A percentile compares a stretch with the other conserved stretches of the same genome.
Conservation (phyloP, 1,284 basidiomycete species). For the Ustilago nuda region DNA sequence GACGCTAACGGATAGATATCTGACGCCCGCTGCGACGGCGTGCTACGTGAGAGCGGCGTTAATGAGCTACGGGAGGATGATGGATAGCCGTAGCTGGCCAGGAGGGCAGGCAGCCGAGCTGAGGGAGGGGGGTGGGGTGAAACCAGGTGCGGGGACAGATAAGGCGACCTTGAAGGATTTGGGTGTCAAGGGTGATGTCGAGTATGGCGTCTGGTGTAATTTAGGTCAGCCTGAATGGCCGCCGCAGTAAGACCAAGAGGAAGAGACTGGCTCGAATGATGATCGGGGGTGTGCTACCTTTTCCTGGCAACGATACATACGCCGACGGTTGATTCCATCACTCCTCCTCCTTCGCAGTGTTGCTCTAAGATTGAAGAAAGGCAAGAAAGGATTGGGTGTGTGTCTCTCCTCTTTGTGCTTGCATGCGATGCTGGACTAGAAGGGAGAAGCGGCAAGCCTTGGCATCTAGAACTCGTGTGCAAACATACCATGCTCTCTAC, state of each 20-base stretch:
- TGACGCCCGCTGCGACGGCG: conserved; percentile 46
- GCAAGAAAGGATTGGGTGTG: background rate
- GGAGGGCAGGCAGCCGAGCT: conserved; percentile 12
- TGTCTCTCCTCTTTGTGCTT: background rate
- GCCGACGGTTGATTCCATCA: background rate
- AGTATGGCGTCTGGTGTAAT: conserved; percentile 50
- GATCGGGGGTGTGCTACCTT: background rate
- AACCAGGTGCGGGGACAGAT: conserved; percentile 41
- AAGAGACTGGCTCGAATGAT: background rate
- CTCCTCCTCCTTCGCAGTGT: background rate
- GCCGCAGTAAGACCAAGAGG: conserved; percentile 13
- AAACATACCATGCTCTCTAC: conserved; percentile 28
- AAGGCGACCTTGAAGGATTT: conserved; percentile 44
- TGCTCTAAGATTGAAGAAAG: background rate
- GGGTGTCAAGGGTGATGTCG: conserved; percentile 50
- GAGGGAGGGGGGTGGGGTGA: conserved; percentile 31
- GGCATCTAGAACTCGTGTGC: conserved; percentile 29
- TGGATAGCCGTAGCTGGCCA: conserved; percentile 30
- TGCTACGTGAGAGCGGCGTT: conserved; percentile 53
- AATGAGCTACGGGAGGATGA: conserved; percentile 25
- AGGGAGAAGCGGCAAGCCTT: background rate
- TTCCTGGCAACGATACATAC: background rate
- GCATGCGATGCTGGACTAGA: background rate
- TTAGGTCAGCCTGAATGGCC: conserved; percentile 56
- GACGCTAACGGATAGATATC: conserved; percentile 46